A percentile compares a stretch with the other conserved stretches of the same genome.
Evolutionary conservation across 169 alveolate genomes (phyloP).

Genomic region (Neospora caninum): DNA sequence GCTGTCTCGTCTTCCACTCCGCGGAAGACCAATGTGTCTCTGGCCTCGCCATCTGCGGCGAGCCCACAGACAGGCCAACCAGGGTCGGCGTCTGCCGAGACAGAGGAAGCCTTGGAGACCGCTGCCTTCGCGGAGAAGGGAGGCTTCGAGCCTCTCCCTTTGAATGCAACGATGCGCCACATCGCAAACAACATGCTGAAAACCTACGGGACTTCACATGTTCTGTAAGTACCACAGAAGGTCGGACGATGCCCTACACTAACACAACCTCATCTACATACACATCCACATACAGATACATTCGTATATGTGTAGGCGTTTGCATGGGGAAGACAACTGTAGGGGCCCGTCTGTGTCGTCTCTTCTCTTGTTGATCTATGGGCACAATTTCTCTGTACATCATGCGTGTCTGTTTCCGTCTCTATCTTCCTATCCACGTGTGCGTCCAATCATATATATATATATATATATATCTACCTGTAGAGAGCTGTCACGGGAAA

Average conservation of each 20-base stretch:
- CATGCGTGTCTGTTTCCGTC: too few relatives aligned
- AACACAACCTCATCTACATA: not conserved
- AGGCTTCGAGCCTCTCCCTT: slow-evolving; percentile 80
- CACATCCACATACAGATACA: not conserved
- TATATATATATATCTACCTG: not conserved
- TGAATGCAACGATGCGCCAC: slow-evolving; percentile 73
- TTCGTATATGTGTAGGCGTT: too few relatives aligned
- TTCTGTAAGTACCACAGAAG: not conserved
- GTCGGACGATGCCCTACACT: too few relatives aligned
- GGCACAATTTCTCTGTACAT: too few relatives aligned
- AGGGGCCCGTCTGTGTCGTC: too few relatives aligned
- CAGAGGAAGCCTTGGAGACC: not conserved
- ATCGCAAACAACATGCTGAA: slow-evolving; percentile 52
- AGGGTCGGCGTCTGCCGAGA: not conserved
- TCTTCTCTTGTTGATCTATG: too few relatives aligned
- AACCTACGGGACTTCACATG: not conserved
- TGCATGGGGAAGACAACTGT: too few relatives aligned
- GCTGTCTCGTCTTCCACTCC: not conserved
- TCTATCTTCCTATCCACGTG: too few relatives aligned
- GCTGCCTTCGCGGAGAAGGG: not conserved
- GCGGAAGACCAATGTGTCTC: not conserved
- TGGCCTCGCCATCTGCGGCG: not conserved
- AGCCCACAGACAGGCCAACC: not conserved
- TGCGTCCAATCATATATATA: too few relatives aligned
- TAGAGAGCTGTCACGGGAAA: too few relatives aligned